Percentiles rank a stretch among this genome's conserved stretches.
Conservation (phyloP, 129 eudicot genomes). For the Lactuca sativa region DNA sequence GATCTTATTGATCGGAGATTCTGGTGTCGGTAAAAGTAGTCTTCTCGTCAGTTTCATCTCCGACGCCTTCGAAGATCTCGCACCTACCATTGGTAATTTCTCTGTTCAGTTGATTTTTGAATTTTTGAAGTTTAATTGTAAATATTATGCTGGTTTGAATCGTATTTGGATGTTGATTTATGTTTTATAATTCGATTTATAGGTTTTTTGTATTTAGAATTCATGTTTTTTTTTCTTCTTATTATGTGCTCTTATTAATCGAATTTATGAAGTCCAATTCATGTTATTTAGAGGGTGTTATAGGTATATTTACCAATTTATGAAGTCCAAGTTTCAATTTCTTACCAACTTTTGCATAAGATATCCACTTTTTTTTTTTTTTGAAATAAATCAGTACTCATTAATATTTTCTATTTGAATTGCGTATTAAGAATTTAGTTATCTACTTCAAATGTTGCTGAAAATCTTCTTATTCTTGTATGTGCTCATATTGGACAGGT, state of each 20-base stretch:
- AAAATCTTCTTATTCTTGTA: constrained; percentile 4
- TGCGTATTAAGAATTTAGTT: too few relatives aligned
- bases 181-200: not conserved
- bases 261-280: too few relatives aligned
- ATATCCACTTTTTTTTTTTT: too few relatives aligned
- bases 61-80: constrained; percentile 57
- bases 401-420: too few relatives aligned
- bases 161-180: not conserved
- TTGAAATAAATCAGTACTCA: too few relatives aligned
- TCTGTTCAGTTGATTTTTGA: not conserved
- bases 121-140: not conserved
- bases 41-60: constrained; percentile 84
- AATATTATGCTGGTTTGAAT: not conserved
- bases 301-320: too few relatives aligned
- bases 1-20: constrained; percentile 94
- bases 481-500: constrained; percentile 44
- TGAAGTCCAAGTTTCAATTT: too few relatives aligned
- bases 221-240: not conserved
- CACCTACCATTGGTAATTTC: constrained; percentile 79
- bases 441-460: too few relatives aligned
- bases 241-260: not conserved
- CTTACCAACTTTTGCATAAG: too few relatives aligned
- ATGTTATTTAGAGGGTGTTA: too few relatives aligned
- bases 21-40: constrained; percentile 97
- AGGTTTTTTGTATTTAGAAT: not conserved